Evolutionary conservation across 2,329 filamentous ascomycete species (phyloP), one percentile per base, ranked within the genome.

Genomic region (Bipolaris cookei): DNA sequence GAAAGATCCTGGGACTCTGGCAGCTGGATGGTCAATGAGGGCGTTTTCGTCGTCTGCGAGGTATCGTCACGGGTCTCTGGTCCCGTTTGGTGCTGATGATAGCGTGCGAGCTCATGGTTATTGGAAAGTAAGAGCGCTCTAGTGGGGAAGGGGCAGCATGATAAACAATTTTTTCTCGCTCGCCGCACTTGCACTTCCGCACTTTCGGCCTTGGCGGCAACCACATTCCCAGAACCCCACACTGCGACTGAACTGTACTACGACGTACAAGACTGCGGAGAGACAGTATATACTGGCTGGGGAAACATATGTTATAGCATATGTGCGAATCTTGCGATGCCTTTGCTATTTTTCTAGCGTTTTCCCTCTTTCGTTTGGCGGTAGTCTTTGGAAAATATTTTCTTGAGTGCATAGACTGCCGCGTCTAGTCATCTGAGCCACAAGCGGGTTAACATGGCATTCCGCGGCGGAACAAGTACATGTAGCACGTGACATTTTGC

Each of bases 71-170:
- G 59, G 60, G 55, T 50, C 48, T 51, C 47, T 47, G 51, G 51
- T 59, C 62, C 64, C 58, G 57, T 38, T 25, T 42, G 56, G 52
- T 56, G 43, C 49, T 49, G 50, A 55, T 53, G 58, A 54, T 43
- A 56, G 62, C 62, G 63, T 63, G 45, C 47, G 51, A 63, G 60
- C 55, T 67, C 67, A 70, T 70, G 59, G 61, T 67, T 69, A 59
- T 67, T 62, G 65, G 64, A 62, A 70, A 66, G 64, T 57, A 59
- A 60, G 62, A 54, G 49, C 49, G 61, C 54, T 56, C 54, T 60
- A 64, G 63, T 66, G 63, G 64, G 59, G 59, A 64, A 44, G 49
- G 53, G 53, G 60, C 28, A 60, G 59, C 56, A 58, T 64, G 57
- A 61, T 63, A 62, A 63, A 54, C 61, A 64, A 61, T 57, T 57